Evolutionary conservation across 2,329 filamentous ascomycete species (phyloP), one percentile per base, ranked within the genome.

Genomic region (Calonectria pteridis): DNA sequence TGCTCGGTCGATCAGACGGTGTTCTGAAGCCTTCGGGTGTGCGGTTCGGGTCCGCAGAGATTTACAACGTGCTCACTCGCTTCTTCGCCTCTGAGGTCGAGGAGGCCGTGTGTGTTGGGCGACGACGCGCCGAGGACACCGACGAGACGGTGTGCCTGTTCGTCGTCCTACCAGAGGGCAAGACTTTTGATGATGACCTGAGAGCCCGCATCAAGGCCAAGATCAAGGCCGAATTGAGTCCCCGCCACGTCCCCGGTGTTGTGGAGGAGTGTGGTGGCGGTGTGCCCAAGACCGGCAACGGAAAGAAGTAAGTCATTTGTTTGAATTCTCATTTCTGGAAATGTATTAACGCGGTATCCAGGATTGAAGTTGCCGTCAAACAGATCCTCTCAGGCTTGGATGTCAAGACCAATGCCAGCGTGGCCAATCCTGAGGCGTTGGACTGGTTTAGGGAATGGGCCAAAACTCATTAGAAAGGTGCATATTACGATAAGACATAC

Each of bases 291-390:
- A 98, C 97, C 20, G 93, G 93, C 3, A 99, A 99, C 81, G 96
- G 96, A 67, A 99, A 99, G 88, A 99, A 98, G 92, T 94, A 85
- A 43, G 40, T 43, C 6, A 20, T 43, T 43, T 43, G 37, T 4
- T 28, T 46, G 10, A n/a, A n/a, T 11, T n/a, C 5, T n/a, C 26
- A 5, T 43, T 5, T 43, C 11, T 11, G 28, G 16, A 43, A n/a
- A 10, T 31, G 18, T 67, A 31, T 72, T 81, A 75, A 82, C 69
- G 2, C 37, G 0, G 62, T 20, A 26, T 23, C 43, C 49, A 94
- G 93, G 85, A 95, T 99, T 73, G 96, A 99, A 84, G 95, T 97
- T 62, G 95, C 95, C 0, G 96, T 98, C 7, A 98, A 98, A 88
- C 96, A 98, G 85, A 98, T 98, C 55, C 86, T 99, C 1, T 98